phyloP scores from a whole-genome alignment of 768 basidiomycete genomes.

The Collybia sordida region DNA sequence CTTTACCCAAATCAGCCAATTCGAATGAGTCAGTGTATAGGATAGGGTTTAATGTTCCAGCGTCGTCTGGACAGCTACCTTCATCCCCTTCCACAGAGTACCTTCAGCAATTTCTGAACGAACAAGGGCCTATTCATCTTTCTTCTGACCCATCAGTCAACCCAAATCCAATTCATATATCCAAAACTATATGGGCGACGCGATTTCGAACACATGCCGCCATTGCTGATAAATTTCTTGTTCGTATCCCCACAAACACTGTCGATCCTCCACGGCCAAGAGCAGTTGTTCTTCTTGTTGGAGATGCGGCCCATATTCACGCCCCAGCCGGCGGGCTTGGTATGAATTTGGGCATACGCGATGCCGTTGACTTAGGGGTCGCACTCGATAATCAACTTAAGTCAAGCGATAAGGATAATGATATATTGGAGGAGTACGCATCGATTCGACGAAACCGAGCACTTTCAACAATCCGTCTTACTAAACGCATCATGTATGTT shows the following conservation, averaged over 20 bases:
- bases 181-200: conserved; percentile 42
- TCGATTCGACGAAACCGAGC: conserved; percentile 35
- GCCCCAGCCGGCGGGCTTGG: conserved; percentile 57
- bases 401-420: conserved; percentile 5
- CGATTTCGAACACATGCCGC: conserved; percentile 46
- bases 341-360: conserved; percentile 60
- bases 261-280: conserved; percentile 2
- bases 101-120: conserved; percentile 42
- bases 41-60: conserved; percentile 38
- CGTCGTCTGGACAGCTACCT: conserved; percentile 27
- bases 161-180: conserved; percentile 29
- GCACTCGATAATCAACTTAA: conserved; percentile 32
- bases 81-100: conserved; percentile 39
- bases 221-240: conserved; percentile 38
- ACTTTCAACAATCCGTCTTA: conserved; percentile 38
- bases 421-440: conserved; percentile 33
- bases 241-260: conserved; percentile 15
- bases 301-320: conserved; percentile 49
- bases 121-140: conserved; percentile 32
- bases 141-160: conserved; percentile 35
- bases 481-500: conserved; percentile 29
- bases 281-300: conserved; percentile 16
- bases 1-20: conserved; percentile 30
- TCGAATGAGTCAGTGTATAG: conserved; percentile 31
- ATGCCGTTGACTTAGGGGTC: conserved; percentile 47